Evolutionary conservation across 306 rosid genomes (phyloP).

Genomic region (Arachis hypogaea): DNA sequence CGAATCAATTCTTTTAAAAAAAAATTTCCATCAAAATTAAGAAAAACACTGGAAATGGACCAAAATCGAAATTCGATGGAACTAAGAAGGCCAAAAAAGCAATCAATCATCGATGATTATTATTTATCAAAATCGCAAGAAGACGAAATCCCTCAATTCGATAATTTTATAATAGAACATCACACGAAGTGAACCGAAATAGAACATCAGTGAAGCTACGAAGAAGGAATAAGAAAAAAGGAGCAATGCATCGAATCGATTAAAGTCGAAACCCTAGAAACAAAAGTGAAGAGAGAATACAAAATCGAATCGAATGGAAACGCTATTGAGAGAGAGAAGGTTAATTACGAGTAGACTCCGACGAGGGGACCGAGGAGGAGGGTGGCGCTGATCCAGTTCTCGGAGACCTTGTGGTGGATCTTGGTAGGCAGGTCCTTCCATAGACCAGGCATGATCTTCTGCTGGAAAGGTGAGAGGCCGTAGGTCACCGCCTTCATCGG

Average conservation of each 20-base stretch:
- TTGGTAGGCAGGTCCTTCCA: conserved; percentile 81
- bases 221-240: background rate
- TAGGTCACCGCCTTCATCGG: conserved; percentile 80
- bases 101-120: too few relatives aligned
- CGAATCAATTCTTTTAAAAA: background rate
- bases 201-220: background rate
- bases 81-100: background rate
- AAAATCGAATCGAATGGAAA: background rate
- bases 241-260: background rate
- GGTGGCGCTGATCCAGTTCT: conserved; percentile 80
- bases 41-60: background rate
- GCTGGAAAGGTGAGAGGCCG: conserved; percentile 88
- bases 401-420: conserved; percentile 88
- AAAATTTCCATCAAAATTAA: too few relatives aligned
- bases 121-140: too few relatives aligned
- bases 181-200: background rate
- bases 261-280: background rate
- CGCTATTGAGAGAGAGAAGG: background rate
- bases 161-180: background rate
- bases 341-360: conserved; percentile 57
- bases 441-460: conserved; percentile 82
- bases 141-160: background rate
- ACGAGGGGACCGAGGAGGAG: conserved; percentile 72
- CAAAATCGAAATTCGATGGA: background rate
- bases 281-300: background rate